Base-by-base conservation (phyloP, 352 stramenopile genomes). In the Phytopythium vexans region DNA sequence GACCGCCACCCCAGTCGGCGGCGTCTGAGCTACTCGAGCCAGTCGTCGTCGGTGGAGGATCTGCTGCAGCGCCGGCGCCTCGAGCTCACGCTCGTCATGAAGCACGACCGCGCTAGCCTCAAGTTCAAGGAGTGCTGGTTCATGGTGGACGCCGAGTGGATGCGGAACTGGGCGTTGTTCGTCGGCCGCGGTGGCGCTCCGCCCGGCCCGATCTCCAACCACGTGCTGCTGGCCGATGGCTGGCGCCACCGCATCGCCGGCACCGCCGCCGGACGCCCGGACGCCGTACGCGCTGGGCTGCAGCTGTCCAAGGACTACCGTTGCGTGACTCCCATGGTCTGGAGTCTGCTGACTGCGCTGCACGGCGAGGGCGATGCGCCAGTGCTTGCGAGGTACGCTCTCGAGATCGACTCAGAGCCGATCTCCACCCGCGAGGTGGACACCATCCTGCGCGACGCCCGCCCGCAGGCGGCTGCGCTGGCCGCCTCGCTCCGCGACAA, bases 301-400 rank as follows among this genome's bases (percentile, higher is more conserved):
- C 54, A 68, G 54, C 49, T 83, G 40, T 64, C 56, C 11, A 82
- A 72, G 46, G 64, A 92, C 62, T 92, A 82, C 39, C 78, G 78
- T 7, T 77, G 77, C 47, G 79, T 92, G n/a, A 68, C 79, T 2
- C 78, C 82, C n/a, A 83, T 90, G 66, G 71, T 92, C 34, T 92
- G 77, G 77, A 79, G 74, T 46, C 54, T 92, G 15, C 62, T 92
- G 12, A 49, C 60, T 16, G 77, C 84, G 56, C 65, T 92, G 12
- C 75, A 92, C 38, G 79, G 82, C n/a, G 54, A 46, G 16, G 70
- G 60, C 48, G 60, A 72, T 9, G 56, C 81, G 33, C 75, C 74
- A 15, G 32, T 69, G 3, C 58, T 88, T 8, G 68, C 62, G 6
- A 72, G 71, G 57, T 46, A 10, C 35, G 55, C 9, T 1, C 40